Evolutionary conservation across 441 rosid species (phyloP), one percentile per base, ranked within the genome.

Genomic region (Croton setiger): DNA sequence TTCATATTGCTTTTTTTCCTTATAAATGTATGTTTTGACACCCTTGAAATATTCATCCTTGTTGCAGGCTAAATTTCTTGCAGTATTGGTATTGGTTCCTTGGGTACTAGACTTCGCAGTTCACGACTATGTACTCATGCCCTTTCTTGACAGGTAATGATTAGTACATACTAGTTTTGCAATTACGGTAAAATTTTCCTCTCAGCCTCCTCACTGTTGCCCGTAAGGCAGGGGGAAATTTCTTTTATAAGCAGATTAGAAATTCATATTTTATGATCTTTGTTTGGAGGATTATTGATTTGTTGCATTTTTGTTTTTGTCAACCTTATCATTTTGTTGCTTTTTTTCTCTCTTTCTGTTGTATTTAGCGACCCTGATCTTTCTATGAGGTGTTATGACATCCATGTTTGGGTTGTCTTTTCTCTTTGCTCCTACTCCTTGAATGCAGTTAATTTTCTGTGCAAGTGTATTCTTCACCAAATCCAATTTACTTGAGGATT

Each of bases 121-220:
- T 71, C 99, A 95, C 79, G 96, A 95, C 78, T 95, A 85, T 78
- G 82, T 95, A 64, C 93, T 95, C 62, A 82, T 95, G 97, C 98
- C 99, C 21, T 92, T 95, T 64, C 79, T 90, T 69, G 98, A 92
- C 89, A 92, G 99, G 98, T 88, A 78, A 78, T 66, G 55, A 27
- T 49, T 71, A 52, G 43, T 62, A 35, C 41, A 51, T 21, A 14
- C 21, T 60, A 21, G 31, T 69, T 47, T 47, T 73, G 49, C n/a
- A 33, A 35, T 49, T 31, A 48, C 3, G 6, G 5, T 64, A 49
- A 9, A 49, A 18, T 35, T 12, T 10, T 35, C 8, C n/a, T n/a
- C 15, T 63, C 23, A 27, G 43, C 15, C 14, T 27, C 56, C 39
- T 15, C 7, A 12, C 9, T 49, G 48, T 45, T 12, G 15, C 7